Conservation (phyloP, 164 flowering plant species). For the Berberis thunbergii region DNA sequence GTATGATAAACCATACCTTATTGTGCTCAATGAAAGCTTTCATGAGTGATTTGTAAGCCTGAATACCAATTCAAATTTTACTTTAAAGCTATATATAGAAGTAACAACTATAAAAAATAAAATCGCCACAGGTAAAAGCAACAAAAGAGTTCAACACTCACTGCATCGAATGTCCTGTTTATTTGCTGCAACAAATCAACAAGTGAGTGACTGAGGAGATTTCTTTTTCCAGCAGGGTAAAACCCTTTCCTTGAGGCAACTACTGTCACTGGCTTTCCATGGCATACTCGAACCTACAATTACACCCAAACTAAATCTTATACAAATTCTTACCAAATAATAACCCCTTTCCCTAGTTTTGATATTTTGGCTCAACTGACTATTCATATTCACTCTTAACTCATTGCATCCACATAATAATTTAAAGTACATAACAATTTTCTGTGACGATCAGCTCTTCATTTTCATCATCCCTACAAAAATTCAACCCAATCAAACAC, state of each 20-base stretch:
- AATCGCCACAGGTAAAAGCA: neutral
- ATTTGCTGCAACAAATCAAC: slow-evolving; percentile 64
- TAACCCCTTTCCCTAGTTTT: too few species aligned
- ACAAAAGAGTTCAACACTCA: slow-evolving; percentile 25
- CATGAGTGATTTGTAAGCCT: slow-evolving; percentile 86
- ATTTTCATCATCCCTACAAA: too few species aligned
- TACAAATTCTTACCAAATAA: too few species aligned
- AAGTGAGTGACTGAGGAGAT: slow-evolving; percentile 55
- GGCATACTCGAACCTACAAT: slow-evolving; percentile 65
- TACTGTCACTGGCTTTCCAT: slow-evolving; percentile 72
- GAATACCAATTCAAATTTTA: slow-evolving; percentile 14
- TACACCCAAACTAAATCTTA: neutral
- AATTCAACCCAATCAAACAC: too few species aligned
- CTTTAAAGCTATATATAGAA: neutral
- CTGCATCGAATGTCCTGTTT: slow-evolving; percentile 66
- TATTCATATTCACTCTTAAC: too few species aligned
- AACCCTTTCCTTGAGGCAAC: slow-evolving; percentile 74
- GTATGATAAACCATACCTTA: slow-evolving; percentile 31
- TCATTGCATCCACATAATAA: too few species aligned
- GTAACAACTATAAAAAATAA: neutral
- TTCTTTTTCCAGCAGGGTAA: slow-evolving; percentile 65
- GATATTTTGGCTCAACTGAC: too few species aligned
- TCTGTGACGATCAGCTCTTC: too few species aligned
- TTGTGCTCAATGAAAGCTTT: slow-evolving; percentile 90
- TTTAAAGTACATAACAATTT: too few species aligned